These are phyloP conservation scores for Paecilomyces formosus DNA, from an alignment of 2,329 filamentous ascomycete species.

Conservation along the genomic window DNA sequence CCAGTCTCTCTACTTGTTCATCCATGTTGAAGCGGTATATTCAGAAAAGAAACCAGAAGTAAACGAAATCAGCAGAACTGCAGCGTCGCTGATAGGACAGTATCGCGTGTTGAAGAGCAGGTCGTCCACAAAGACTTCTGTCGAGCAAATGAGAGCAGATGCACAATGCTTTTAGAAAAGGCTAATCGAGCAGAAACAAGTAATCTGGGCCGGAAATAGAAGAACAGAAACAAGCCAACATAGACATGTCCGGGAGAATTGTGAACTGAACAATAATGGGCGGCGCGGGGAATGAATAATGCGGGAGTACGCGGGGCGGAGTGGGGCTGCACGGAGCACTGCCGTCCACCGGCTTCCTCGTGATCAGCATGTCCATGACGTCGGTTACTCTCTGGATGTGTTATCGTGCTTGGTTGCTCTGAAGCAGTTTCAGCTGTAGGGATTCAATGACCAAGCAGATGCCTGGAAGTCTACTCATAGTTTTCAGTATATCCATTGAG, in stretches of 20 bases:
- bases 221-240: neutral
- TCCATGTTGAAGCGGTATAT: conserved; percentile 54
- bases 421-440: too few species aligned
- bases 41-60: neutral
- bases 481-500: too few species aligned
- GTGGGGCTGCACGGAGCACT: neutral
- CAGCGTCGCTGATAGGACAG: neutral
- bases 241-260: too few species aligned
- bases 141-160: neutral
- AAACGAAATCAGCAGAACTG: neutral
- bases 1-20: conserved; percentile 61
- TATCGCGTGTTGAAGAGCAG: neutral
- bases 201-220: neutral
- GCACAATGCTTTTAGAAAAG: neutral
- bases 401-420: too few species aligned
- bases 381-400: neutral
- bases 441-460: too few species aligned
- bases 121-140: neutral
- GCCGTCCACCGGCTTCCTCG: neutral
- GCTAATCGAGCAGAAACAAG: neutral
- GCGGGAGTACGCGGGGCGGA: neutral
- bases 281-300: neutral
- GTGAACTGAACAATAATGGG: neutral
- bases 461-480: too few species aligned
- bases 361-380: neutral